A percentile compares a stretch with the other conserved stretches of the same genome.
phyloP scores from a whole-genome alignment of 73 alveolate species.

The Paramecium sonneborni region DNA sequence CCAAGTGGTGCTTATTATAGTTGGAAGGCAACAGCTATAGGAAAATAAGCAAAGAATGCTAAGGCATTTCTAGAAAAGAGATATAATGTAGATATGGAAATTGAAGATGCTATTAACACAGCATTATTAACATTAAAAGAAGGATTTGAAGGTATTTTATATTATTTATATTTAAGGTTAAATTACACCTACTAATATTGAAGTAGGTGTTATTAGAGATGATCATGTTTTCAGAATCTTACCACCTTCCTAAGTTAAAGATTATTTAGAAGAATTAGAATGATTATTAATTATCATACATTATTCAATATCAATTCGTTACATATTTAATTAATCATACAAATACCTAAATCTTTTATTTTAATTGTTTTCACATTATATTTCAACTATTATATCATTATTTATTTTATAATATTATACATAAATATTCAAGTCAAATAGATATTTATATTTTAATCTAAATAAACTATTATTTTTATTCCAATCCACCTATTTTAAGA shows the following conservation, averaged over 20 bases:
- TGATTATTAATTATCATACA: conserved; percentile 42
- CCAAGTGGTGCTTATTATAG: conserved; percentile 95
- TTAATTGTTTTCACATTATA: not conserved
- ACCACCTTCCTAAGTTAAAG: conserved; percentile 76
- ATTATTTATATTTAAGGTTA: not conserved
- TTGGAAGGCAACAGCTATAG: conserved; percentile 95
- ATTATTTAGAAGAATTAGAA: conserved; percentile 84
- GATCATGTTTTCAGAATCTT: conserved; percentile 76
- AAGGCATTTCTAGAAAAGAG: conserved; percentile 93
- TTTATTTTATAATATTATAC: no score
- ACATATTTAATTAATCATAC: no score
- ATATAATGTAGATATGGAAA: conserved; percentile 81
- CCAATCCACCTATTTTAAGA: no score
- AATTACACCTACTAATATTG: conserved; percentile 73
- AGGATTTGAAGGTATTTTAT: conserved; percentile 84
- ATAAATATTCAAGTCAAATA: no score
- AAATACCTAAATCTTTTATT: no score
- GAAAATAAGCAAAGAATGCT: conserved; percentile 87
- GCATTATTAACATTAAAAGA: conserved; percentile 92
- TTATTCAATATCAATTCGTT: not conserved
- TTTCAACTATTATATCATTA: not conserved
- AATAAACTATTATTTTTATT: no score
- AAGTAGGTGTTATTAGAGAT: conserved; percentile 80
- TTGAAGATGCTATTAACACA: conserved; percentile 95
- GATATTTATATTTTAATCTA: no score